Evolutionary conservation across 257 asterid genomes (phyloP), one percentile per base, ranked within the genome.

Genomic region (Lycium ferocissimum): DNA sequence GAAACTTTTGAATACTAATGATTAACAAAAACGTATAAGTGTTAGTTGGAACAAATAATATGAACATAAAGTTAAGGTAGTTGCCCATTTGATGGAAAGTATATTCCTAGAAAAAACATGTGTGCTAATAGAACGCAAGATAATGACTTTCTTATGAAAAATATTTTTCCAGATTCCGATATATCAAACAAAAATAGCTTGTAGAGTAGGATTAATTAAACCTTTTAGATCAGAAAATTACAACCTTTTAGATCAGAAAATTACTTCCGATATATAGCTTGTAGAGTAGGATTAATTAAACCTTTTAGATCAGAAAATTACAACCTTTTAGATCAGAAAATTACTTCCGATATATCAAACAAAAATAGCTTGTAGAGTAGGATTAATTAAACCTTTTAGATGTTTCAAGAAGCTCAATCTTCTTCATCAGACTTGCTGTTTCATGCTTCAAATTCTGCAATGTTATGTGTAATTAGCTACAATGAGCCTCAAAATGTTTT

Each of bases 171-270:
- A 26, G 33, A 26, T 38, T 38, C 33, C 8, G 4, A 38, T 10
- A 9, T 40, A 18, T n/a, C 69, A 63, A 9, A 65, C 1, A 65
- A 22, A 65, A 5, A 65, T 2, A 65, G 8, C 40, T 26, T 63
- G 17, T 26, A 65, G 35, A 45, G 13, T 20, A 73, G 11, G 37
- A 22, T 18, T 12, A 26, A 10, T 37, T 73, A 9, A 51, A 76
- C 99, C 97, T 70, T 84, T 96, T 95, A 67, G 97, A 89, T 59
- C n/a, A n/a, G n/a, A n/a, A n/a, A n/a, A n/a, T n/a, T n/a, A n/a
- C n/a, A n/a, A n/a, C n/a, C n/a, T n/a, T n/a, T n/a, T n/a, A n/a
- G n/a, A n/a, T n/a, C n/a, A n/a, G 33, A 26, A 26, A 26, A 17
- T 38, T 37, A 67, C 53, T 38, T 38, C 33, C 8, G 4, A 38